These are phyloP conservation scores for Tylopilus orsonianus DNA, from an alignment of 1,284 basidiomycete genomes.

Conservation along the genomic window DNA sequence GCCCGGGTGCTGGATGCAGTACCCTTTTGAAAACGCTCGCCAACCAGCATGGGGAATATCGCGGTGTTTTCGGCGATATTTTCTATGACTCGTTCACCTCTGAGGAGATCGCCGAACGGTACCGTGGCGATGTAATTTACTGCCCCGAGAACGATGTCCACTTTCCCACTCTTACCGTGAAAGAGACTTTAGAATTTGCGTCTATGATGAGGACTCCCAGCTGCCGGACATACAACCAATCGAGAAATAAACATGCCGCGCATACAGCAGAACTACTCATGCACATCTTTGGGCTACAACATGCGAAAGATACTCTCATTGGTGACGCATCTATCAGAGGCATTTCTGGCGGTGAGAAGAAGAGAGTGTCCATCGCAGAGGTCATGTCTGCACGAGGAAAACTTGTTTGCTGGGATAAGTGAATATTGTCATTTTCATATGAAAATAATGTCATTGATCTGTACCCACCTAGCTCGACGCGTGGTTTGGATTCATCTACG, in stretches of 20 bases:
- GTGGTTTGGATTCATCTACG: conserved; percentile 71
- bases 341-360: conserved; percentile 78
- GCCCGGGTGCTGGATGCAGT: conserved; percentile 68
- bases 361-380: conserved; percentile 64
- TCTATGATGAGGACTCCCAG: conserved; percentile 58
- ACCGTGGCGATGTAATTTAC: conserved; percentile 67
- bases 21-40: conserved; percentile 73
- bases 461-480: conserved; percentile 45
- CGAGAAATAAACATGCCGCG: conserved; percentile 35
- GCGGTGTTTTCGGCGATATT: conserved; percentile 59
- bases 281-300: conserved; percentile 70
- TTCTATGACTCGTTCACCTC: conserved; percentile 65
- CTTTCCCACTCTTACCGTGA: conserved; percentile 72
- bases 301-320: conserved; percentile 56
- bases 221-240: neutral
- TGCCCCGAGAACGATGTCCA: conserved; percentile 73
- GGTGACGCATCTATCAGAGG: conserved; percentile 75
- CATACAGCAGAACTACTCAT: conserved; percentile 54
- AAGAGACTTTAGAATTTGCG: conserved; percentile 62
- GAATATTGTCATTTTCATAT: neutral
- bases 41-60: conserved; percentile 62
- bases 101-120: conserved; percentile 48
- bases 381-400: conserved; percentile 44
- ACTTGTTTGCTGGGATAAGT: conserved; percentile 55
- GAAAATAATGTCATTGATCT: neutral